A percentile compares a stretch with the other conserved stretches of the same genome.
These are phyloP conservation scores for Neonectria sp. DNA, from an alignment of 2,329 filamentous ascomycete species.

Conservation along the genomic window DNA sequence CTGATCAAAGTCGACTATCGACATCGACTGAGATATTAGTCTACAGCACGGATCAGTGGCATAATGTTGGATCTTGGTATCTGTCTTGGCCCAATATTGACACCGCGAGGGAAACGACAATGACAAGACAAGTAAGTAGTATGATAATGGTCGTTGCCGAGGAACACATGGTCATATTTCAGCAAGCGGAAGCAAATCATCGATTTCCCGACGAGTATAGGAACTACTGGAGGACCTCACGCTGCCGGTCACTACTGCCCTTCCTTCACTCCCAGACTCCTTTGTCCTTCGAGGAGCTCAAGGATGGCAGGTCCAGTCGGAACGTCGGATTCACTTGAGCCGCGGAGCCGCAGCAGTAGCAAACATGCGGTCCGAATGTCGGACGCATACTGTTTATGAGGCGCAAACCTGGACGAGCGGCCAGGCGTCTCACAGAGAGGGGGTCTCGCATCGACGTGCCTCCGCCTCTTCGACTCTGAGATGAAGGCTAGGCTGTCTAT, in stretches of 20 bases:
- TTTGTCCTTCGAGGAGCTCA: not conserved
- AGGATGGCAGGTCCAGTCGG: not conserved
- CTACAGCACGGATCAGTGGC: not conserved
- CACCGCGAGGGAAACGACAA: no score
- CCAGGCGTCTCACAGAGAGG: slow-evolving; percentile 12
- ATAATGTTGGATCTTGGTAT: no score
- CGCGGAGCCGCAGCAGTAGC: not conserved
- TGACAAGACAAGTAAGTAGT: no score
- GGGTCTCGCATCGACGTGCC: slow-evolving; percentile 1
- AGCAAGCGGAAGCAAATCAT: not conserved
- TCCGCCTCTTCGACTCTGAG: slow-evolving; percentile 5
- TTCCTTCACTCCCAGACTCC: not conserved
- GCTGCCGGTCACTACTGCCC: no score
- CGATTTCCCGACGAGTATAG: no score
- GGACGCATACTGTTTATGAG: slow-evolving; percentile 10
- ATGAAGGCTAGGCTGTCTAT: slow-evolving; percentile 9
- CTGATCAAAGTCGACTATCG: not conserved
- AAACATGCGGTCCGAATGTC: slow-evolving; percentile 10
- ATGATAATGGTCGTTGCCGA: not conserved
- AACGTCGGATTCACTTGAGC: not conserved
- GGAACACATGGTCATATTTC: not conserved
- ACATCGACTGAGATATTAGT: not conserved
- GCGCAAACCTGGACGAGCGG: slow-evolving; percentile 5
- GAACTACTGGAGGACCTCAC: not conserved
- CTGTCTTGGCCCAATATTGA: no score